Conservation (phyloP, 257 asterid species). For the Solanum bukasovii region DNA sequence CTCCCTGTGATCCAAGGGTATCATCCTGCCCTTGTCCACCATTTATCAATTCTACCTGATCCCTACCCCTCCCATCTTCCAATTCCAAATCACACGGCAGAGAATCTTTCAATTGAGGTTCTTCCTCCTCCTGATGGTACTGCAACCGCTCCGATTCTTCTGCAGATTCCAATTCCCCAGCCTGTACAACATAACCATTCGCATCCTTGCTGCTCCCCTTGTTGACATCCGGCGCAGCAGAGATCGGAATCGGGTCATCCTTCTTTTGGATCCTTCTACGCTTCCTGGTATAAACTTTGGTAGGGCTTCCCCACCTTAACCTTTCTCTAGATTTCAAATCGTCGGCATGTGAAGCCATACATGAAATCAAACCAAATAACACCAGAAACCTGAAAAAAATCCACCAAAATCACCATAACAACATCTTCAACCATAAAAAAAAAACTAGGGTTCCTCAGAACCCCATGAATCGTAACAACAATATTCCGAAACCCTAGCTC, state of each 20-base stretch:
- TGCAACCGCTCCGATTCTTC: neutral
- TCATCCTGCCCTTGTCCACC: neutral
- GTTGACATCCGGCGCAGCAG: neutral
- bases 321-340: constrained; percentile 24
- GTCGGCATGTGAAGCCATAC: constrained; percentile 48
- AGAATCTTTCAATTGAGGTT: neutral
- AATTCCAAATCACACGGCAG: neutral
- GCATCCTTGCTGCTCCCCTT: neutral
- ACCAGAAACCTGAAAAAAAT: neutral
- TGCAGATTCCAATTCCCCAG: neutral
- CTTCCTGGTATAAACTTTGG: constrained; percentile 40
- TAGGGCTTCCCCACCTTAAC: constrained; percentile 24
- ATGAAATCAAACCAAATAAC: neutral
- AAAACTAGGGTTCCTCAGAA: constrained; percentile 31
- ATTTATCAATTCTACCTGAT: neutral
- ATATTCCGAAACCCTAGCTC: constrained; percentile 15
- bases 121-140: neutral
- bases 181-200: neutral
- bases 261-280: constrained; percentile 6
- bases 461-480: constrained; percentile 17
- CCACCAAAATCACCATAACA: constrained; percentile 1
- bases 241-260: neutral
- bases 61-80: neutral
- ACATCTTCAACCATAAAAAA: neutral
- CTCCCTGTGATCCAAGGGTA: neutral